phyloP scores from a whole-genome alignment of 179 eudicot species.

The Sideroxylon spinosum region DNA sequence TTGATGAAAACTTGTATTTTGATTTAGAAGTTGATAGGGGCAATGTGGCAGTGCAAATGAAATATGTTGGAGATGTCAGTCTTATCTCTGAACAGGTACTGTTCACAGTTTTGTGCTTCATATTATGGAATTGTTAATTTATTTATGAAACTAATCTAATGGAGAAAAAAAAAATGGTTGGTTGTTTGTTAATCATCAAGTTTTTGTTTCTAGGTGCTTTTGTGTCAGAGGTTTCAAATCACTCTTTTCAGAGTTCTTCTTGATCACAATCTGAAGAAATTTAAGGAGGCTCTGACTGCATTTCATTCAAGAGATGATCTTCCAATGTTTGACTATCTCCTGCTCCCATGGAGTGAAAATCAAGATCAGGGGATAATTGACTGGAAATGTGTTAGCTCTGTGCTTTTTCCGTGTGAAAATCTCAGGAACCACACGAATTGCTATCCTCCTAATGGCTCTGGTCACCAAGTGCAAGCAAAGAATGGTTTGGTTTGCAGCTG shows the following conservation, averaged over 20 bases:
- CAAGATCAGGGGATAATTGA: constrained; percentile 33
- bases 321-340: constrained; percentile 50
- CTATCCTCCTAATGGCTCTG: constrained; percentile 12
- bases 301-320: constrained; percentile 16
- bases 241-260: constrained; percentile 54
- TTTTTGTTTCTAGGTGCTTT: constrained; percentile 43
- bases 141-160: neutral
- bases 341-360: constrained; percentile 48
- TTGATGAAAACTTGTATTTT: constrained; percentile 35
- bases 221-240: constrained; percentile 57
- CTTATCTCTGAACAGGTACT: constrained; percentile 55
- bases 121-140: neutral
- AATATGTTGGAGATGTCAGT: constrained; percentile 32
- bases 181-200: constrained; percentile 15
- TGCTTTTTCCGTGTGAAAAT: constrained; percentile 21
- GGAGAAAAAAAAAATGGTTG: neutral
- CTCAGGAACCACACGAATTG: constrained; percentile 9
- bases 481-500: constrained; percentile 47
- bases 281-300: constrained; percentile 29
- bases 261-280: constrained; percentile 36
- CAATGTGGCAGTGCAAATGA: constrained; percentile 35
- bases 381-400: constrained; percentile 58
- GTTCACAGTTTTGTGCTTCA: neutral
- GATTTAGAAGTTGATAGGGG: constrained; percentile 63
- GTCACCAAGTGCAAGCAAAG: constrained; percentile 34